These are phyloP conservation scores for Linderina pennispora DNA, from an alignment of 192 early-diverging fungal genomes.

Conservation along the genomic window DNA sequence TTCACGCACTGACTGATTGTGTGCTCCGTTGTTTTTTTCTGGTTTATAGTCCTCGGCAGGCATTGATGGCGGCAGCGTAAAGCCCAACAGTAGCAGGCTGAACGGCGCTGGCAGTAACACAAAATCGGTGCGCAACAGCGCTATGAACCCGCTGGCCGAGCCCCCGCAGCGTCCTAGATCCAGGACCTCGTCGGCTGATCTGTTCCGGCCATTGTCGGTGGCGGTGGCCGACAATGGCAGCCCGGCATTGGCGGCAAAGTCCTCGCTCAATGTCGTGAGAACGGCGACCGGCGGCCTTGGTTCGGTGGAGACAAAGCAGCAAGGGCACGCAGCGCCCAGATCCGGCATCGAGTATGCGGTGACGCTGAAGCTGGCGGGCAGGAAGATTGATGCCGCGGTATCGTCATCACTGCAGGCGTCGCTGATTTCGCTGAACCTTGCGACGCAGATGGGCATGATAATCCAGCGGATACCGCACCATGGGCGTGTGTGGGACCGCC, in stretches of 20 bases:
- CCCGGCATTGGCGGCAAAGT: slow-evolving; percentile 18
- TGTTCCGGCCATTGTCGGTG: not conserved
- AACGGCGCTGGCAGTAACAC: not conserved
- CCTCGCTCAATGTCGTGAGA: slow-evolving; percentile 14
- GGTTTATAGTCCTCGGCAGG: not conserved
- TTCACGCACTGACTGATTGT: not conserved
- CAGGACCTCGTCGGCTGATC: not conserved
- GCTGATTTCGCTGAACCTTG: slow-evolving; percentile 34
- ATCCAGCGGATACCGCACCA: slow-evolving; percentile 11
- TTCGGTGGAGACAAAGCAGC: not conserved
- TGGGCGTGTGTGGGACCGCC: slow-evolving; percentile 33
- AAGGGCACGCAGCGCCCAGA: slow-evolving; percentile 6
- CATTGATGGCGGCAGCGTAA: not conserved
- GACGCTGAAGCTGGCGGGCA: slow-evolving; percentile 19
- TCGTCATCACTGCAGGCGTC: slow-evolving; percentile 36
- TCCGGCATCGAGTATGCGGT: slow-evolving; percentile 17
- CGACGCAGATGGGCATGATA: slow-evolving; percentile 20
- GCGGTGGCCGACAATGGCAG: slow-evolving; percentile 1
- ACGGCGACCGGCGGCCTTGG: not conserved
- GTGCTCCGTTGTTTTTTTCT: not conserved
- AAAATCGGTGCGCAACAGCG: not conserved
- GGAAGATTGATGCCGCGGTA: slow-evolving; percentile 26
- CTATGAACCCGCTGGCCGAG: not conserved
- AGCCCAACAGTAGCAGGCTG: not conserved
- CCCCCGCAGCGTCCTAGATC: not conserved